Base-by-base conservation (phyloP, 768 basidiomycete genomes). In the Crepidotus variabilis region DNA sequence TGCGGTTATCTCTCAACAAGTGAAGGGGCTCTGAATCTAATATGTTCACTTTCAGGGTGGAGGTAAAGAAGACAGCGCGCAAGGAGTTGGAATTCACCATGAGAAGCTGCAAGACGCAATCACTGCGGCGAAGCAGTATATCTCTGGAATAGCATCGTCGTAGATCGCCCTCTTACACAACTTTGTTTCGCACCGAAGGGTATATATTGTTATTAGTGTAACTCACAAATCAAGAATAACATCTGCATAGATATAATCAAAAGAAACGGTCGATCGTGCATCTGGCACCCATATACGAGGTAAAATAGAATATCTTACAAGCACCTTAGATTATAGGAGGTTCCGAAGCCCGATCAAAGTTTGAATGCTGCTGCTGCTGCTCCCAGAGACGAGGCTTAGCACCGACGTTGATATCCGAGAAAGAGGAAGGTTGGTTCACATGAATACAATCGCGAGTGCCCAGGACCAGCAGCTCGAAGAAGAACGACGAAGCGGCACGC, bases 391-490 rank as follows among this genome's bases (percentile, higher is more conserved):
- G 92, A 60, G 86, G 82, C 72, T 94, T 96, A 23, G 85, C 87
- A 9, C 79, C 73, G 32, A 98, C 77, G 64, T 89, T 82, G 56
- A 98, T 97, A 70, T 96, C 93, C 59, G 86, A 89, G 65, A 92
- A 97, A 0, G 92, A 76, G 7, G 75, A 76, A 5, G 68, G 64
- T 69, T 99, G 97, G 6, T 83, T 73, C 46, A 99, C 71, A 63
- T 89, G 85, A 62, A 99, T 76, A 67, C 90, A 94, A 69, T 98
- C 95, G 33, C 92, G 87, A 3, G 96, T 98, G 9, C 93, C 88
- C 1, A 99, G 83, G 1, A 98, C 93, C 24, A 99, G 86, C 33
- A 98, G 73, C 71, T 99, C 97, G 68, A 99, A 99, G 80, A 99
- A 99, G 78, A 99, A 98, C 1, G 93, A 87, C 1, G 96, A 85